phyloP scores from a whole-genome alignment of 2,329 filamentous ascomycete species.

The Trichoderma citrinoviride region DNA sequence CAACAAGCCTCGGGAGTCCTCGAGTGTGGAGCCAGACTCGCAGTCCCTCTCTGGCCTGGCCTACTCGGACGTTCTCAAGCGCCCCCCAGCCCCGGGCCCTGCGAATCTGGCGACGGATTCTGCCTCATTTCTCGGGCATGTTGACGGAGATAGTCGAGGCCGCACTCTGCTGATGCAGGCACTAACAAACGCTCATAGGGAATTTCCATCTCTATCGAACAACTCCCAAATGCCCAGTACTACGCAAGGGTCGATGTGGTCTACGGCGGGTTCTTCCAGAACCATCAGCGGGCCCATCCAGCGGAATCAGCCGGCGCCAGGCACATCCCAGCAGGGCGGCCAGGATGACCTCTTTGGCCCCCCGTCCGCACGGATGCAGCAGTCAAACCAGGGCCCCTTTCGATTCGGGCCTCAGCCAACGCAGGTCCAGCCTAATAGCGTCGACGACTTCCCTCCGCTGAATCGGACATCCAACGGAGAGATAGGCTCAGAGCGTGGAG shows the following conservation, averaged over 20 bases:
- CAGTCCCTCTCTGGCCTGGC: slow-evolving; percentile 22
- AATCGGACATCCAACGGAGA: slow-evolving; percentile 58
- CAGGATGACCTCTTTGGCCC: slow-evolving; percentile 48
- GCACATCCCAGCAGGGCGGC: slow-evolving; percentile 49
- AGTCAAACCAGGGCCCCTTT: slow-evolving; percentile 47
- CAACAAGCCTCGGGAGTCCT: slow-evolving; percentile 21
- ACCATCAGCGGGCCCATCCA: slow-evolving; percentile 49
- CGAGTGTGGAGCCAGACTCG: not conserved
- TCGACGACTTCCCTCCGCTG: slow-evolving; percentile 62
- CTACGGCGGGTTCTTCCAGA: slow-evolving; percentile 45
- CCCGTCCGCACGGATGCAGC: slow-evolving; percentile 40
- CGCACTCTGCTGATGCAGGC: not conserved
- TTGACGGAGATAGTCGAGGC: not conserved
- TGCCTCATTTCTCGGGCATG: not conserved
- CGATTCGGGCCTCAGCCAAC: slow-evolving; percentile 53
- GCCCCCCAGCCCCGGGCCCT: slow-evolving; percentile 25
- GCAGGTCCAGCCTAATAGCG: slow-evolving; percentile 47
- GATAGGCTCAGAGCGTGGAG: slow-evolving; percentile 53
- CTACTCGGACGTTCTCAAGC: slow-evolving; percentile 36
- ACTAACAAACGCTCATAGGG: slow-evolving; percentile 41
- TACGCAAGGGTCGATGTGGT: slow-evolving; percentile 55
- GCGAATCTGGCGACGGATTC: not conserved
- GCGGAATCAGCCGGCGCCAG: slow-evolving; percentile 51
- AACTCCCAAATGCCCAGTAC: slow-evolving; percentile 53
- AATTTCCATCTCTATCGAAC: slow-evolving; percentile 65